A percentile compares a stretch with the other conserved stretches of the same genome.
Conservation (phyloP, 2,329 filamentous ascomycete genomes). For the Aspergillus bombycis region DNA sequence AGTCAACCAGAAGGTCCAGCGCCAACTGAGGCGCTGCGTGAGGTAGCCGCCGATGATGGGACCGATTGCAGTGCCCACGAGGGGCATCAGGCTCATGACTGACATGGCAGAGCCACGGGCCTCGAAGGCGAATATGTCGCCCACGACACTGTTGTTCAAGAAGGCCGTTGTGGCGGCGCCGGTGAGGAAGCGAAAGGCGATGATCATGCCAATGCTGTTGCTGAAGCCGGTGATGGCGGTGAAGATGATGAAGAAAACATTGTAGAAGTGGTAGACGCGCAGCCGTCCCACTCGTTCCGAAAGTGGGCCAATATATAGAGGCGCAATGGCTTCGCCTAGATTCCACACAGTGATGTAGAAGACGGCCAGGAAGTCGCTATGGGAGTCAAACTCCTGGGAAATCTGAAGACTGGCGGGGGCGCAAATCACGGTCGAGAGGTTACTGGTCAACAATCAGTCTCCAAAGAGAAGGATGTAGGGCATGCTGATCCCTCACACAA, state of each 20-base stretch:
- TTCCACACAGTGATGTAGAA: constrained; percentile 10
- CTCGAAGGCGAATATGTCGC: constrained; percentile 8
- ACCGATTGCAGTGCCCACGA: constrained; percentile 7
- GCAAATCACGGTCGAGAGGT: constrained; percentile 11
- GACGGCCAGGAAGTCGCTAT: constrained; percentile 1
- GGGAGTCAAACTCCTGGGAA: not conserved
- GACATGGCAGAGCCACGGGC: constrained; percentile 9
- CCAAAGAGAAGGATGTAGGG: too few species aligned
- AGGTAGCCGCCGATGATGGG: constrained; percentile 7
- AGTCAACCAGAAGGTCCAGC: constrained; percentile 12
- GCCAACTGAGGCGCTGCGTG: constrained; percentile 10
- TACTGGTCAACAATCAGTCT: not conserved
- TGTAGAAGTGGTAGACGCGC: constrained; percentile 10
- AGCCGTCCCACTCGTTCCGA: constrained; percentile 9
- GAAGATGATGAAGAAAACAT: constrained; percentile 6
- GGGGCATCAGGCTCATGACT: constrained; percentile 3
- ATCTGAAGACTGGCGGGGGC: constrained; percentile 6
- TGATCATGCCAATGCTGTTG: constrained; percentile 8
- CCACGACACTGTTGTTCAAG: constrained; percentile 9
- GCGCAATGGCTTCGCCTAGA: constrained; percentile 6
- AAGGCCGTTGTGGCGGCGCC: constrained; percentile 6
- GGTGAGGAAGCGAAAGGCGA: constrained; percentile 10
- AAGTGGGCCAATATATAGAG: constrained; percentile 7
- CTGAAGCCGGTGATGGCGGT: constrained; percentile 8
- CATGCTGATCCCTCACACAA: too few species aligned